Conservation (phyloP, 768 basidiomycete species). For the Collybia sordida region DNA sequence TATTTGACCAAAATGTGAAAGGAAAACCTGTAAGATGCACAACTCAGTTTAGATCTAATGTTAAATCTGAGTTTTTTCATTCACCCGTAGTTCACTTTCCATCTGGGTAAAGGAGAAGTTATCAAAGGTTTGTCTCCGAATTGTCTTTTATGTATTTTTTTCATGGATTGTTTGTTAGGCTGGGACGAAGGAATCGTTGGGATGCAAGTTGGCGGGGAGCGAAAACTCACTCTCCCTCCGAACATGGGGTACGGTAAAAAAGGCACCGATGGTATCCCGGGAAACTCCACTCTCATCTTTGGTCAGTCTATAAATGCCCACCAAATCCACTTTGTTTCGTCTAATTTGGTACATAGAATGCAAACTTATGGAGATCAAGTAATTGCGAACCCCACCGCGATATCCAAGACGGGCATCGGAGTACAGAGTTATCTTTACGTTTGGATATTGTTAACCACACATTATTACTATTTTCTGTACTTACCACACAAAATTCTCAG, state of each 20-base stretch:
- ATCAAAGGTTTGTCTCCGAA: slow-evolving; percentile 66
- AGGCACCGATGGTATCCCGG: slow-evolving; percentile 59
- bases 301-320: slow-evolving; percentile 45
- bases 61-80: slow-evolving; percentile 2
- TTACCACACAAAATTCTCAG: neutral
- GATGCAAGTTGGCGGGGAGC: slow-evolving; percentile 91
- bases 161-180: slow-evolving; percentile 36
- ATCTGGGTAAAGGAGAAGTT: slow-evolving; percentile 84
- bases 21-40: slow-evolving; percentile 74
- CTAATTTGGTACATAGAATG: slow-evolving; percentile 52
- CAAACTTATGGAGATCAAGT: slow-evolving; percentile 71
- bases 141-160: neutral
- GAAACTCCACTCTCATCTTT: slow-evolving; percentile 80
- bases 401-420: too few relatives aligned
- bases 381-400: too few relatives aligned
- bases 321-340: neutral
- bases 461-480: neutral
- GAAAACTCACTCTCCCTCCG: slow-evolving; percentile 74
- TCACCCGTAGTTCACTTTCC: slow-evolving; percentile 63
- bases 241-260: slow-evolving; percentile 72
- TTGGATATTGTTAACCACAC: neutral
- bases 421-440: too few relatives aligned
- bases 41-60: slow-evolving; percentile 1
- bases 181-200: slow-evolving; percentile 94
- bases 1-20: slow-evolving; percentile 80